Evolutionary conservation across 805 yeast genomes (phyloP).

Genomic region (Tetrapisispora arboricola): DNA sequence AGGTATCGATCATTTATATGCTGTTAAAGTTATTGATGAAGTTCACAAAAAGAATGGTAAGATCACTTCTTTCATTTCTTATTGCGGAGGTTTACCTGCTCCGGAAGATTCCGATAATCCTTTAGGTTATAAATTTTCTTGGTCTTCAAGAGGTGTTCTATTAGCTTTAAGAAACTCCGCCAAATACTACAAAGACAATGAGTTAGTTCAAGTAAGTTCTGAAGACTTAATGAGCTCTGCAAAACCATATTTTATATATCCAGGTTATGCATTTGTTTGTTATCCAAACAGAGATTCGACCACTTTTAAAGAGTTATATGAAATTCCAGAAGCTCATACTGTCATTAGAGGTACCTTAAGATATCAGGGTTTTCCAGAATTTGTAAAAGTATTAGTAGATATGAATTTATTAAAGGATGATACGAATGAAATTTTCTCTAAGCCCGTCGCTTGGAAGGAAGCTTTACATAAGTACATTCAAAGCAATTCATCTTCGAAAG

Average conservation of each 20-base stretch:
- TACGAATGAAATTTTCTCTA: slow-evolving; percentile 46
- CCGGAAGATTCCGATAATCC: slow-evolving; percentile 98
- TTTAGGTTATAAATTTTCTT: slow-evolving; percentile 95
- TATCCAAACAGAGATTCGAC: slow-evolving; percentile 99
- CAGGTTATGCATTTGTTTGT: slow-evolving; percentile 88
- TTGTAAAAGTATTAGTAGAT: slow-evolving; percentile 89
- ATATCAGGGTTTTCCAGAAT: slow-evolving; percentile 98
- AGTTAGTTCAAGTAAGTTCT: slow-evolving; percentile 67
- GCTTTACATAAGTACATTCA: slow-evolving; percentile 71
- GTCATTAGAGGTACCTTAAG: slow-evolving; percentile 95
- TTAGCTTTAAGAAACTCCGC: slow-evolving; percentile 93
- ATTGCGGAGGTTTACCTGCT: slow-evolving; percentile 98
- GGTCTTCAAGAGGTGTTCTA: slow-evolving; percentile 98
- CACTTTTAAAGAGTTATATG: slow-evolving; percentile 79
- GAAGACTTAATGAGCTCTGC: slow-evolving; percentile 94
- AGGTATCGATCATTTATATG: slow-evolving; percentile 96
- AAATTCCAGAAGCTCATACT: slow-evolving; percentile 95
- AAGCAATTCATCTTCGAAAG: slow-evolving; percentile 57
- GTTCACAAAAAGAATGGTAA: slow-evolving; percentile 88
- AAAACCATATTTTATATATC: slow-evolving; percentile 88
- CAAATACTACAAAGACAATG: slow-evolving; percentile 77
- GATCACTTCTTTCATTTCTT: slow-evolving; percentile 85
- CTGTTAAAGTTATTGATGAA: slow-evolving; percentile 95
- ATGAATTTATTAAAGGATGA: slow-evolving; percentile 84
- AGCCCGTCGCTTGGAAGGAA: slow-evolving; percentile 72